Evolutionary conservation across 441 rosid species (phyloP).

Genomic region (Hura crepitans): DNA sequence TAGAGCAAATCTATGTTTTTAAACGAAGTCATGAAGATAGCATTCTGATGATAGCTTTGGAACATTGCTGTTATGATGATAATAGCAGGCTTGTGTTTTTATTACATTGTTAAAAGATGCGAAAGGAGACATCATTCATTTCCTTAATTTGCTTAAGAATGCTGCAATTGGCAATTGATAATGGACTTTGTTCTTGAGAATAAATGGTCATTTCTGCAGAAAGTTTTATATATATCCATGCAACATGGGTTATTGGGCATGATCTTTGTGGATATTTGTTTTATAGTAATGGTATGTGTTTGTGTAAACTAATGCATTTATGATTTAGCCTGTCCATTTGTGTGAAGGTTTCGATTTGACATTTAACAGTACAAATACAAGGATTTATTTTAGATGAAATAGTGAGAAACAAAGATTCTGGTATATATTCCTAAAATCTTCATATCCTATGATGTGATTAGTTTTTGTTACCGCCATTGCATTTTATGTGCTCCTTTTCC

Average conservation of each 20-base stretch:
- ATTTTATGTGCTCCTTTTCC: not conserved
- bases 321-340: not conserved
- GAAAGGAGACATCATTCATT: too few species aligned
- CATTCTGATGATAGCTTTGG: not conserved
- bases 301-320: too few species aligned
- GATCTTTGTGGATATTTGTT: too few species aligned
- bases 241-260: not conserved
- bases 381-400: not conserved
- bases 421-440: not conserved
- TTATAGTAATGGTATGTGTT: too few species aligned
- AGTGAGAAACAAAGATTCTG: not conserved
- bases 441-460: not conserved
- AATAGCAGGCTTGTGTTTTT: not conserved
- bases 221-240: not conserved
- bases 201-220: constrained; percentile 1
- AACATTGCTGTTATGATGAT: not conserved
- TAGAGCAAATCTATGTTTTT: not conserved
- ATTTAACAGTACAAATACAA: not conserved
- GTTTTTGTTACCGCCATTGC: not conserved
- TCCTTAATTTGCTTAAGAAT: not conserved
- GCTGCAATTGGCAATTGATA: not conserved
- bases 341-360: not conserved
- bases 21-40: not conserved
- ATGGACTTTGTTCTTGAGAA: not conserved
- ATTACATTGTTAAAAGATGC: not conserved